A percentile compares a stretch with the other conserved stretches of the same genome.
These are phyloP conservation scores for Starmerella bombicola DNA, from an alignment of 805 yeast species.

Conservation along the genomic window DNA sequence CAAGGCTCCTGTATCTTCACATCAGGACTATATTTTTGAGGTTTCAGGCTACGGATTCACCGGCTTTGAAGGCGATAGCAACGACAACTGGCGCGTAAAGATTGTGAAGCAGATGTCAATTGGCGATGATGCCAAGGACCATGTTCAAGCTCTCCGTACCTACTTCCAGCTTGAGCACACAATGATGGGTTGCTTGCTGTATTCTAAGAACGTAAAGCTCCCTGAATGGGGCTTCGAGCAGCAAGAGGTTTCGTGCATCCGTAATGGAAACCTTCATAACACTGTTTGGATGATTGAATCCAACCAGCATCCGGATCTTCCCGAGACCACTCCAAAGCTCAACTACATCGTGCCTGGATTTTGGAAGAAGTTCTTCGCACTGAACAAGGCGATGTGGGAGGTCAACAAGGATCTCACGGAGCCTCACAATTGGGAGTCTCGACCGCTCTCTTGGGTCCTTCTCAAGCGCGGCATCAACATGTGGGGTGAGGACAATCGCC, in stretches of 20 bases:
- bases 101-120: slow-evolving; percentile 33
- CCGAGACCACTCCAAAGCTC: slow-evolving; percentile 28
- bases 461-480: slow-evolving; percentile 47
- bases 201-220: slow-evolving; percentile 55
- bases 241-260: slow-evolving; percentile 79
- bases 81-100: slow-evolving; percentile 57
- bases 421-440: slow-evolving; percentile 39
- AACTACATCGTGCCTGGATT: slow-evolving; percentile 33
- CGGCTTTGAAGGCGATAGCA: slow-evolving; percentile 50
- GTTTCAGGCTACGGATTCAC: slow-evolving; percentile 60
- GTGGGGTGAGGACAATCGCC: slow-evolving; percentile 36
- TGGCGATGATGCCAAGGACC: slow-evolving; percentile 26
- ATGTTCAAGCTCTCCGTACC: slow-evolving; percentile 47
- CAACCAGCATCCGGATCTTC: slow-evolving; percentile 43
- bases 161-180: slow-evolving; percentile 56
- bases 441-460: slow-evolving; percentile 55
- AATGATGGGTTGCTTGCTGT: slow-evolving; percentile 53
- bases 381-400: slow-evolving; percentile 45
- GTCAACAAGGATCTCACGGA: slow-evolving; percentile 38
- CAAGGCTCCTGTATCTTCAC: slow-evolving; percentile 81
- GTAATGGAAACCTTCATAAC: slow-evolving; percentile 53
- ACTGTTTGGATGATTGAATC: slow-evolving; percentile 66
- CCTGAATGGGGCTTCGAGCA: slow-evolving; percentile 82
- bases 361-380: slow-evolving; percentile 41
- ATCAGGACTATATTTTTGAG: slow-evolving; percentile 80